phyloP scores from a whole-genome alignment of 2,329 filamentous ascomycete species.

The Verticillium dahliae region DNA sequence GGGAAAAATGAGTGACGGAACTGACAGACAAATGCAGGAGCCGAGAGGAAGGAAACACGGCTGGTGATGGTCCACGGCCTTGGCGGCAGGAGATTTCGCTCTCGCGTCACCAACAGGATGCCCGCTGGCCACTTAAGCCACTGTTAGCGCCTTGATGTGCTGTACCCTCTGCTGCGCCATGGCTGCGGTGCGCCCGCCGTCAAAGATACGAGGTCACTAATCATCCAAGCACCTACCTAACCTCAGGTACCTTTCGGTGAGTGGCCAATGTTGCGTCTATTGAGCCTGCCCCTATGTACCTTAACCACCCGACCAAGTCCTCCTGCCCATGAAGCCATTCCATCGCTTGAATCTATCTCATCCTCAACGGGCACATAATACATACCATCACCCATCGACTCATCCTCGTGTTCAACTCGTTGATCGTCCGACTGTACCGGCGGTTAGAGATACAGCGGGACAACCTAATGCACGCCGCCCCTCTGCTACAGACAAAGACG shows the following conservation, averaged over 20 bases:
- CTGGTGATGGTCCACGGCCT: background rate
- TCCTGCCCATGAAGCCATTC: too few species aligned
- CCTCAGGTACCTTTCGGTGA: too few species aligned
- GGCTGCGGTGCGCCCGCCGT: background rate
- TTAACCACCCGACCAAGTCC: too few species aligned
- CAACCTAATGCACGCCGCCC: background rate
- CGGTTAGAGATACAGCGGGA: background rate
- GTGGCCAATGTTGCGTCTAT: too few species aligned
- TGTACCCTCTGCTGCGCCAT: background rate
- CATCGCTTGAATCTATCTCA: too few species aligned
- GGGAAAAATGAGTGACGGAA: background rate
- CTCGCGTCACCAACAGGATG: background rate
- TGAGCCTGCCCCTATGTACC: too few species aligned
- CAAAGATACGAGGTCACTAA: too few species aligned
- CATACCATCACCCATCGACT: background rate
- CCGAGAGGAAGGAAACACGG: background rate
- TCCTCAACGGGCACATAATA: background rate
- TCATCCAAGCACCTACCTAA: too few species aligned
- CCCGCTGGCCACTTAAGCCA: background rate
- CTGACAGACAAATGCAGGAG: background rate
- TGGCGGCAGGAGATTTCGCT: background rate
- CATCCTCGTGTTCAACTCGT: background rate
- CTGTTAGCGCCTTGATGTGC: background rate
- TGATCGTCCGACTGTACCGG: background rate
- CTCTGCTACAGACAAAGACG: background rate